Base-by-base conservation (phyloP, 2,329 filamentous ascomycete species). In the Neofusicoccum umdonicola region DNA sequence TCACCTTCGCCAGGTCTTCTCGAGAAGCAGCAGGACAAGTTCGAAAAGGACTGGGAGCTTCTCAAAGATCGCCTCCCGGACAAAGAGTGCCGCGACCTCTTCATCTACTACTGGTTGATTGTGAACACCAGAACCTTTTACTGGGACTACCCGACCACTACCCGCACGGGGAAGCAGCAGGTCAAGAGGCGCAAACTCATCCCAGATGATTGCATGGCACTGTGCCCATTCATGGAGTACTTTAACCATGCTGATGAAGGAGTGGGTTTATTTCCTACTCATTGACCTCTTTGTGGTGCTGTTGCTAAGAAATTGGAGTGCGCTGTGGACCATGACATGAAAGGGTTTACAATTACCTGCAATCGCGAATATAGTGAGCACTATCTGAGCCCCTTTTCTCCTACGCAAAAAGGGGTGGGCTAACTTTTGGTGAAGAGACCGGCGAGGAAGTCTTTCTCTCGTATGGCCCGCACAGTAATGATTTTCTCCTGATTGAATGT, bases 141-240 rank as follows among this genome's bases (percentile, higher is more conserved):
- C 71, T 87, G 84, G 78, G 77, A 84, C 47, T 76, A 77, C 57
- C 75, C 74, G 0, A 66, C 42, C n/a, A 71, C 74, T 35, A 69
- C 74, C 1, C 70, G 79, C 75, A 54, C 77, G 77, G 8, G 80
- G 71, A 48, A 73, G 68, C 68, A 81, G 2, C 76, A 75, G 42
- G 84, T 66, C 76, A 81, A 71, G 70, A 75, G 67, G 74, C 79
- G 27, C 11, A 72, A 70, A 68, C 76, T 69, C 71, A 77, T 70
- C 74, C 84, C 68, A 13, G 75, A 79, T 27, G 89, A 91, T 69
- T 85, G 85, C 70, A 86, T 91, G 80, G 86, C 86, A 9, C 82
- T 92, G 68, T 88, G 88, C 74, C 90, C 90, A 0, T 88, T 91
- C 41, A 87, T 89, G 1, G 90, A 93, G 73, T 85, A 90, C 63